Base-by-base conservation (phyloP, 1,139 yeast species). In the Scheffersomyces illinoinensis region DNA sequence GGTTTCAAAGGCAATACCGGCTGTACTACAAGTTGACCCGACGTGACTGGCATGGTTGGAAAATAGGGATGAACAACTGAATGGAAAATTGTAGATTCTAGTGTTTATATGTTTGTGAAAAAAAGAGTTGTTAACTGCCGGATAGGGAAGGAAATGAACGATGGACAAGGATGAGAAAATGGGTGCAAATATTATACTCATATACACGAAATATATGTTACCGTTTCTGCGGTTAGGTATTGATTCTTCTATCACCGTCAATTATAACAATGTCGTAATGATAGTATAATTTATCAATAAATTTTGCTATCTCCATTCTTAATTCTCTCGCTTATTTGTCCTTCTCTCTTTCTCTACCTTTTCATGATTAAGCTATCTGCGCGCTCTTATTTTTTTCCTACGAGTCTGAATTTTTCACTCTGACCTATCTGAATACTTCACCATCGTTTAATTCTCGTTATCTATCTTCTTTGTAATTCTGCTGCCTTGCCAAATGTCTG, bases 1-100 rank as follows among this genome's bases (percentile, higher is more conserved):
- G 78, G 75, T 62, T 73, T 75, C 60, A 74, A 66, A 14, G 71
- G 71, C 55, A 63, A 59, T 20, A 17, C 51, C 18, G 21, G 21
- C 14, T 21, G 14, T 17, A 48, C 51, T n/a, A 14, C 24, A 20
- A 48, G n/a, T 5, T 48, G 26, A 6, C 26, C 26, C 8, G 17
- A 48, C 21, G 51, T 19, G n/a, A 24, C 51, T 17, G 51, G 51
- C 51, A 48, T 48, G 43, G 17, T 12, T 33, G 43, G 17, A 33
- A 17, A 33, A 33, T 33, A 33, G 43, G 43, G 17, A 33, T 33
- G 43, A 33, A 12, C 2, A 33, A 33, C 14, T 7, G 43, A 33
- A 17, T 33, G 43, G 43, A 33, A 33, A 33, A 33, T 33, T 33
- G 17, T 33, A 33, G 43, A 33, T 33, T 33, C 43, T 33, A 10